Evolutionary conservation across 345 rosid species (phyloP), one percentile per base, ranked within the genome.

Genomic region (Carallia brachiata): DNA sequence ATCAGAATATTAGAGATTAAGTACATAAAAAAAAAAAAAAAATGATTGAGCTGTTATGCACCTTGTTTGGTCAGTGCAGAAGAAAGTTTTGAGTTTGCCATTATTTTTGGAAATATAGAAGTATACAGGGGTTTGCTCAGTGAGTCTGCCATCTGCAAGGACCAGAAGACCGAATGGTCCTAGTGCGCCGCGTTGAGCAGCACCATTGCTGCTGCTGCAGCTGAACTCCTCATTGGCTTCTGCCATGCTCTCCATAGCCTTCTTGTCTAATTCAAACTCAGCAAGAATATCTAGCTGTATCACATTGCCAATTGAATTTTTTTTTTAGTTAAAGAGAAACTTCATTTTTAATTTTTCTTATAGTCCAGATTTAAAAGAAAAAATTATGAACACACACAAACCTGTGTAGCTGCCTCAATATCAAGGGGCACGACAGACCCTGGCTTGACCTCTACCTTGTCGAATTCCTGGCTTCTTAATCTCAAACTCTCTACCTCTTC

Each of bases 141-240:
- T 52, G 34, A 78, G 90, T 62, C 64, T 67, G 0, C 80, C 73
- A 50, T 89, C 91, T 0, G 99, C 91, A 1, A 95, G 96, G 63
- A 92, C 92, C 7, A 87, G 76, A 57, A 95, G 77, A 50, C 99
- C 99, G 32, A 95, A 95, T 3, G 99, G 99, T 61, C 99, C 99
- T 54, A 92, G 62, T 8, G 96, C 88, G 2, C 90, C 88, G 6
- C 92, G 92, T 18, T 82, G 80, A 34, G 84, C 69, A 28, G 93
- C 84, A 30, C 97, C 93, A 1, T 82, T 77, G 6, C 83, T 78
- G 34, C 36, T 62, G 17, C 74, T 40, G 80, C 97, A 92, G 74
- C 81, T 87, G 32, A 85, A 94, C 40, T 84, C 87, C 19, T 27
- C 82, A 31, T 84, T 75, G 1, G 80, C 59, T 59, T 74, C 83